phyloP scores from a whole-genome alignment of 1,139 yeast species.

The Candida pseudocylindracea region DNA sequence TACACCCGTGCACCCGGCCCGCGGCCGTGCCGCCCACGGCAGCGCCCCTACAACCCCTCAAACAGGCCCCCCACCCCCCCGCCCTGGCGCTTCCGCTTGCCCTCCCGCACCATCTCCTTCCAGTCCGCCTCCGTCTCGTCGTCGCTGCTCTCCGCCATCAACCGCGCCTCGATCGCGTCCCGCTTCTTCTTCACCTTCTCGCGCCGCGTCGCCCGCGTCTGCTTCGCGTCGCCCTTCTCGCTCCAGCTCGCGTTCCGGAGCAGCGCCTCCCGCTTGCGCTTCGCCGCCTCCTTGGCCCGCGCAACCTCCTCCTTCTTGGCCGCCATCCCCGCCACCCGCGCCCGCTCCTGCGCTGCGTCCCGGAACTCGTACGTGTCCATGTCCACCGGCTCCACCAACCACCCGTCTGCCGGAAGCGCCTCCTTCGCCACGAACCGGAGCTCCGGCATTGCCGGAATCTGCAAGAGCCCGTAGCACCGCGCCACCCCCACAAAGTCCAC shows the following conservation, averaged over 20 bases:
- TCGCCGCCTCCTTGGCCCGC: conserved; percentile 20
- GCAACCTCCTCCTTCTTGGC: conserved; percentile 24
- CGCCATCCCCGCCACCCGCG: conserved; percentile 18
- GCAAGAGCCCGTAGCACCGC: conserved; percentile 51
- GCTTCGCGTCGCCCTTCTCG: conserved; percentile 38
- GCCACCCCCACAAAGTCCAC: conserved; percentile 60
- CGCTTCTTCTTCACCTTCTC: conserved; percentile 40
- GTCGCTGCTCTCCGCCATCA: conserved; percentile 20
- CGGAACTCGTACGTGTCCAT: conserved; percentile 46
- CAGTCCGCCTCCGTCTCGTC: conserved; percentile 56
- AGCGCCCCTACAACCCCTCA: too few species aligned
- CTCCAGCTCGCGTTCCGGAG: conserved; percentile 69
- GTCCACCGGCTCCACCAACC: conserved; percentile 34
- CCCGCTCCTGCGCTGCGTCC: conserved; percentile 40
- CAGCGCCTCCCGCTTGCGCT: conserved; percentile 21
- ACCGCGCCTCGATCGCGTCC: conserved; percentile 36
- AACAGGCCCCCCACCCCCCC: too few species aligned
- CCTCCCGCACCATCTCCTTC: conserved; percentile 59
- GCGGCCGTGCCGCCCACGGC: too few species aligned
- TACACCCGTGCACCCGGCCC: too few species aligned
- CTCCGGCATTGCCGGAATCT: conserved; percentile 94
- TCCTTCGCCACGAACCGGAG: conserved; percentile 26
- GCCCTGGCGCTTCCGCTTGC: conserved; percentile 11
- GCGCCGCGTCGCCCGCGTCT: conserved; percentile 36
- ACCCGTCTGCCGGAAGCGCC: conserved; percentile 39